phyloP scores from a whole-genome alignment of 2,329 filamentous ascomycete species.

The Thielaviopsis euricoi region DNA sequence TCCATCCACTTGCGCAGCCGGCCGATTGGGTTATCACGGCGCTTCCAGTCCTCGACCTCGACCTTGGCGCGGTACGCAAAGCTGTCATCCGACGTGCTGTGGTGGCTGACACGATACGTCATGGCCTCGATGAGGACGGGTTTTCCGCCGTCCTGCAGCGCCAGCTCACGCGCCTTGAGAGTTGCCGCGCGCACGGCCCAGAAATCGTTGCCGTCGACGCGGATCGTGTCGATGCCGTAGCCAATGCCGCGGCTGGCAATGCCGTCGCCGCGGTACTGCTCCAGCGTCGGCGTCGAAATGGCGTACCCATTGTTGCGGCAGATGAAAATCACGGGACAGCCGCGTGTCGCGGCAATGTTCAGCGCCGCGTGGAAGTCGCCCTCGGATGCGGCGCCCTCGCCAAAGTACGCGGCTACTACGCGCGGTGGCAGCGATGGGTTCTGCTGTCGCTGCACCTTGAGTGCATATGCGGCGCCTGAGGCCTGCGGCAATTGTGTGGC shows the following conservation, averaged over 20 bases:
- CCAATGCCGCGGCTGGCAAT: slow-evolving; percentile 76
- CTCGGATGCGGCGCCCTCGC: slow-evolving; percentile 78
- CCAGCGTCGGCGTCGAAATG: slow-evolving; percentile 75
- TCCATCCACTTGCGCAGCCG: slow-evolving; percentile 85
- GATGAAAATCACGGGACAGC: slow-evolving; percentile 78
- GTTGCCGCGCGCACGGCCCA: slow-evolving; percentile 76
- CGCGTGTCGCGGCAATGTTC: slow-evolving; percentile 77
- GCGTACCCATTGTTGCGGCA: slow-evolving; percentile 90
- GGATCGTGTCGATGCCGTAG: slow-evolving; percentile 86
- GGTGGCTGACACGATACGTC: slow-evolving; percentile 95
- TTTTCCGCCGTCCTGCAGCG: slow-evolving; percentile 62
- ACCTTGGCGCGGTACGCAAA: slow-evolving; percentile 89
- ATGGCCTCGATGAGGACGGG: slow-evolving; percentile 87
- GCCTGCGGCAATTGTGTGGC: slow-evolving; percentile 85
- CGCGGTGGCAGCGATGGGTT: slow-evolving; percentile 51
- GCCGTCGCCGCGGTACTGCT: slow-evolving; percentile 82
- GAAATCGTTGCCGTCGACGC: slow-evolving; percentile 88
- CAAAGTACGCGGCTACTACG: slow-evolving; percentile 73
- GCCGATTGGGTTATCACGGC: slow-evolving; percentile 76
- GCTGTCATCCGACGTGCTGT: slow-evolving; percentile 91
- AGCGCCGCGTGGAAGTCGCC: slow-evolving; percentile 84
- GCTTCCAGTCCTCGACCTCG: slow-evolving; percentile 92
- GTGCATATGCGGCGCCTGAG: slow-evolving; percentile 68
- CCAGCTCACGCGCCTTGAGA: slow-evolving; percentile 57
- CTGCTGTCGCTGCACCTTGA: slow-evolving; percentile 64